phyloP scores from a whole-genome alignment of 306 rosid genomes.

The Sindora glabra region DNA sequence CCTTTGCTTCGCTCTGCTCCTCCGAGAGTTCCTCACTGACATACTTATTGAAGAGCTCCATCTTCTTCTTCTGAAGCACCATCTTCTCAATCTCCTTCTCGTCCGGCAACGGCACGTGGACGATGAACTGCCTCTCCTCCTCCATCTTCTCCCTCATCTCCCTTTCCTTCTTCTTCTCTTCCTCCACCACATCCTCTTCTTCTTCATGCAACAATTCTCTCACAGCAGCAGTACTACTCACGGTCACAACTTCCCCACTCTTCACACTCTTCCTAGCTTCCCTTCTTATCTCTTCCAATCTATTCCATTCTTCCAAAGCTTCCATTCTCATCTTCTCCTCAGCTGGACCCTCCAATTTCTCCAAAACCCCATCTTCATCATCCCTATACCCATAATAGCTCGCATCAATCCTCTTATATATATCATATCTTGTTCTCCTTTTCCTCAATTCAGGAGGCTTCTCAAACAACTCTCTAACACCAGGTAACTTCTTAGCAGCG shows the following conservation, averaged over 20 bases:
- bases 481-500: constrained; percentile 83
- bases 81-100: constrained; percentile 85
- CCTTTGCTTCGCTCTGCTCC: constrained; percentile 62
- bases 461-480: constrained; percentile 76
- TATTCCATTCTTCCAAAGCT: constrained; percentile 65
- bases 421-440: constrained; percentile 77
- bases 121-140: constrained; percentile 67
- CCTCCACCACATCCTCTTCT: constrained; percentile 82
- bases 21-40: constrained; percentile 58
- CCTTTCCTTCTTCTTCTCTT: constrained; percentile 40
- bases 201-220: constrained; percentile 67
- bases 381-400: constrained; percentile 87
- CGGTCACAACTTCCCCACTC: constrained; percentile 70
- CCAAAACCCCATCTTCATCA: constrained; percentile 82
- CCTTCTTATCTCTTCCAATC: constrained; percentile 63
- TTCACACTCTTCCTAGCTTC: constrained; percentile 78
- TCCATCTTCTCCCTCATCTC: constrained; percentile 30
- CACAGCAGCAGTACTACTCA: constrained; percentile 28
- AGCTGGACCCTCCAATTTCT: constrained; percentile 54
- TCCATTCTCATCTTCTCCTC: constrained; percentile 56
- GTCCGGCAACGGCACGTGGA: constrained; percentile 85
- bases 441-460: constrained; percentile 84
- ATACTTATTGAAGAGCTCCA: constrained; percentile 65
- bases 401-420: constrained; percentile 75
- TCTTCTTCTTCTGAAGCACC: constrained; percentile 92